phyloP scores from a whole-genome alignment of 495 filamentous ascomycete genomes.

The Acidomyces sp. region DNA sequence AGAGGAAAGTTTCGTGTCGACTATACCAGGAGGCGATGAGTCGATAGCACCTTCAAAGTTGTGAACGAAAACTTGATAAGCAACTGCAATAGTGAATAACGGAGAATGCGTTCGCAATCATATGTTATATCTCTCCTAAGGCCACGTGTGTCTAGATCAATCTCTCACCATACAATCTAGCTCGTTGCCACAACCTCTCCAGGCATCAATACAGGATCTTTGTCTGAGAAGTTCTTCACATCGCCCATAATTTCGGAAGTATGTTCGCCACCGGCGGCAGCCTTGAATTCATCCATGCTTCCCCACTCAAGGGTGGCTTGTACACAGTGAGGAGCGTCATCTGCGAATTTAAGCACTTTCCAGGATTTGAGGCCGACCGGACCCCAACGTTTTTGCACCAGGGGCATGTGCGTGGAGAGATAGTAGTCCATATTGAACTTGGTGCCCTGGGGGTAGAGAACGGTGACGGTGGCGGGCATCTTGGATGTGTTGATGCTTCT shows the following conservation, averaged over 20 bases:
- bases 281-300: conserved; percentile 15
- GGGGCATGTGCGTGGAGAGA: conserved; percentile 20
- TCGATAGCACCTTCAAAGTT: conserved; percentile 1
- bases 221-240: conserved; percentile 21
- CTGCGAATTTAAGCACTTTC: conserved; percentile 18
- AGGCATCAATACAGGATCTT: conserved; percentile 15
- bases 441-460: conserved; percentile 21
- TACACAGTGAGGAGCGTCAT: conserved; percentile 12
- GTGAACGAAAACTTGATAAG: neutral
- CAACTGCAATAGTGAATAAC: neutral
- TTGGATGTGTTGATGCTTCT: no score
- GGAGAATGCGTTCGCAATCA: no score
- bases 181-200: conserved; percentile 13
- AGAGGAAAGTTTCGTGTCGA: conserved; percentile 12
- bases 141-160: no score
- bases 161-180: no score
- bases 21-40: conserved; percentile 1
- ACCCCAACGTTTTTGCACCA: conserved; percentile 11
- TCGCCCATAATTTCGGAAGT: conserved; percentile 7
- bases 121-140: conserved; percentile 1
- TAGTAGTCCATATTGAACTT: conserved; percentile 26
- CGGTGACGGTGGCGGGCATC: conserved; percentile 17
- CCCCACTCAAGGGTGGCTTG: conserved; percentile 17
- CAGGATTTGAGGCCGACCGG: conserved; percentile 17
- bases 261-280: conserved; percentile 6